Percentiles rank a stretch among this genome's conserved stretches.
Evolutionary conservation across 352 stramenopile species (phyloP).

Genomic region (Hyaloperonospora brassicae): DNA sequence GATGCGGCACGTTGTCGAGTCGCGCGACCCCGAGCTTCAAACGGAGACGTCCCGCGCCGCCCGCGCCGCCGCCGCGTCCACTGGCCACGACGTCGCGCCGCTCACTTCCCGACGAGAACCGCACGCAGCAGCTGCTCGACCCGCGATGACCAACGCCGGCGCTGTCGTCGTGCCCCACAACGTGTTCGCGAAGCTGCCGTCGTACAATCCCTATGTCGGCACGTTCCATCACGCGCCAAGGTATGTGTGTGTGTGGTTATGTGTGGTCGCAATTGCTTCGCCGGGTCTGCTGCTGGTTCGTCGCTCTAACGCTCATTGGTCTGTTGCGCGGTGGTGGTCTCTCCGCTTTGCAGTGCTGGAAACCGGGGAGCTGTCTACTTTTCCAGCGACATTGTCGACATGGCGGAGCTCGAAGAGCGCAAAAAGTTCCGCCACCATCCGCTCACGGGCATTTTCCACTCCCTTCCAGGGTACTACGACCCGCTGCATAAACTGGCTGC

Average conservation of each 20-base stretch:
- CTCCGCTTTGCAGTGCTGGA: conserved; percentile 37
- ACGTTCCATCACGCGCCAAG: conserved; percentile 87
- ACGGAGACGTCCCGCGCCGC: conserved; percentile 22
- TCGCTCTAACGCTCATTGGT: neutral
- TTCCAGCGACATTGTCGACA: conserved; percentile 80
- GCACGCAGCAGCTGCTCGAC: conserved; percentile 4
- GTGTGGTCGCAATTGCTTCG: too few species aligned
- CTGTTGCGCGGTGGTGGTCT: neutral
- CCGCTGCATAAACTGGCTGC: conserved; percentile 70
- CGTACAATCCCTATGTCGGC: conserved; percentile 85
- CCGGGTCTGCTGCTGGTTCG: conserved; percentile 1
- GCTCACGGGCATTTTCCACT: conserved; percentile 84
- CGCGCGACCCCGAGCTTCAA: conserved; percentile 24
- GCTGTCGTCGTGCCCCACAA: conserved; percentile 44
- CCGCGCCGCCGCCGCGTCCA: conserved; percentile 16
- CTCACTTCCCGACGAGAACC: conserved; percentile 14
- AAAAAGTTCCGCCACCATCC: conserved; percentile 86
- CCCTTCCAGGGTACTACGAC: conserved; percentile 80
- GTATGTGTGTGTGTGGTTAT: conserved; percentile 33
- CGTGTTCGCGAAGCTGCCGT: conserved; percentile 77
- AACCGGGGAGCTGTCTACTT: conserved; percentile 85
- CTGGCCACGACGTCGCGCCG: conserved; percentile 4
- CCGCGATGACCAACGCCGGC: conserved; percentile 32
- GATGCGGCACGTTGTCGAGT: conserved; percentile 30
- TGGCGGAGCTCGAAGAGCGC: conserved; percentile 82